phyloP scores from a whole-genome alignment of 2,329 filamentous ascomycete species.

The Harringtonia lauricola region DNA sequence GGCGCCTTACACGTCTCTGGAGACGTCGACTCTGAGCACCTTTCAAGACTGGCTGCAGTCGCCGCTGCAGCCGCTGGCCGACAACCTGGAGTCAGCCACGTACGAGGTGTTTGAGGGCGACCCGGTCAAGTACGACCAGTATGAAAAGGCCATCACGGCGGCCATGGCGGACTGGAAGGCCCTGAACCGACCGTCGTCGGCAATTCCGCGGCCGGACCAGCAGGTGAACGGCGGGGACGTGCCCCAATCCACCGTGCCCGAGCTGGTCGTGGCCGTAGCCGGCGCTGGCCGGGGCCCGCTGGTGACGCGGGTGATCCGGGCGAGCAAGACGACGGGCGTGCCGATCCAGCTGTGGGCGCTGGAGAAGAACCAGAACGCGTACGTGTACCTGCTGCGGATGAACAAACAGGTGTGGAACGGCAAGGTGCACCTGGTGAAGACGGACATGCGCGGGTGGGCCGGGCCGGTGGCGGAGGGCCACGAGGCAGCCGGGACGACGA shows the following conservation, averaged over 20 bases:
- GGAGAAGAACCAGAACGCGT: conserved; percentile 97
- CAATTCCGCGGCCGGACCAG: conserved; percentile 46
- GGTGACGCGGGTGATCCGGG: conserved; percentile 75
- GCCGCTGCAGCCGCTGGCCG: conserved; percentile 84
- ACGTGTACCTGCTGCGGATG: conserved; percentile 79
- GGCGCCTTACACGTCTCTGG: conserved; percentile 42
- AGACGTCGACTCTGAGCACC: conserved; percentile 39
- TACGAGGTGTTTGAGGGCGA: conserved; percentile 99
- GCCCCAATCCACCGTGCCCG: no score
- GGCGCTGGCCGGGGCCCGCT: conserved; percentile 88
- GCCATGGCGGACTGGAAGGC: conserved; percentile 71
- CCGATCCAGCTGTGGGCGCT: conserved; percentile 81
- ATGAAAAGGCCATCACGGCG: conserved; percentile 72
- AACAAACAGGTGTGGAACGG: conserved; percentile 74
- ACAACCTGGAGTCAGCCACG: conserved; percentile 93
- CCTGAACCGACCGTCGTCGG: conserved; percentile 63
- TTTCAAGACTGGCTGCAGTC: conserved; percentile 94
- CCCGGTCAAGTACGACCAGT: conserved; percentile 95
- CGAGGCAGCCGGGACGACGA: conserved; percentile 34
- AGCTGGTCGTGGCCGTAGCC: conserved; percentile 76
- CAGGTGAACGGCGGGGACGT: conserved; percentile 5
- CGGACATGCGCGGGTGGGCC: conserved; percentile 94
- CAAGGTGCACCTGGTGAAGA: conserved; percentile 79
- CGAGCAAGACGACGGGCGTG: conserved; percentile 65
- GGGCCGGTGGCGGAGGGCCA: conserved; percentile 50